These are phyloP conservation scores for Epithele typhae DNA, from an alignment of 768 basidiomycete species.

Conservation along the genomic window DNA sequence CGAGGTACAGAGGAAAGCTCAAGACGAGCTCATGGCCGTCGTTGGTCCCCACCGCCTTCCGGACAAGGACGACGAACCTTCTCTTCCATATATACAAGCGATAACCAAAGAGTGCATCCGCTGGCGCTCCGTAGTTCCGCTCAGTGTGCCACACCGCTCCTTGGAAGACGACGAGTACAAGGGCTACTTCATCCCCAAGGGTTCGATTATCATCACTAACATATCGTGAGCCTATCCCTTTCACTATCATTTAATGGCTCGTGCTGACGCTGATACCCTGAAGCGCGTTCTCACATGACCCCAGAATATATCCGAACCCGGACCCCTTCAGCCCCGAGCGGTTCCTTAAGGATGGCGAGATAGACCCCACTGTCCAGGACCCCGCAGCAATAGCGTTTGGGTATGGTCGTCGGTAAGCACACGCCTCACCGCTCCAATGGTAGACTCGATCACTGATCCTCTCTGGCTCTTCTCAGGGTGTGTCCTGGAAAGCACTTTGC, in stretches of 20 bases:
- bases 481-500: slow-evolving; percentile 25
- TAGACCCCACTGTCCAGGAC: slow-evolving; percentile 9
- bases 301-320: slow-evolving; percentile 9
- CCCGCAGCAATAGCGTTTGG: slow-evolving; percentile 13
- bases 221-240: slow-evolving; percentile 20
- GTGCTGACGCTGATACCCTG: too few species aligned
- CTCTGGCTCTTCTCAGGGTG: slow-evolving; percentile 11
- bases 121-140: slow-evolving; percentile 16
- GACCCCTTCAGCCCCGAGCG: slow-evolving; percentile 15
- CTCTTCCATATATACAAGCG: slow-evolving; percentile 21
- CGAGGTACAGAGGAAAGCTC: slow-evolving; percentile 21
- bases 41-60: slow-evolving; percentile 14
- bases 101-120: slow-evolving; percentile 20
- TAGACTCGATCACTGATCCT: background rate
- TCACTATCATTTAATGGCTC: too few species aligned
- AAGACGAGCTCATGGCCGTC: slow-evolving; percentile 23
- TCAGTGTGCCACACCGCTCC: slow-evolving; percentile 10
- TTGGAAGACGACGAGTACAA: slow-evolving; percentile 25
- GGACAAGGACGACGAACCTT: slow-evolving; percentile 1
- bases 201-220: slow-evolving; percentile 20
- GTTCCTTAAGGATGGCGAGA: slow-evolving; percentile 9
- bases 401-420: slow-evolving; percentile 15
- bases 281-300: slow-evolving; percentile 10
- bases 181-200: slow-evolving; percentile 26
- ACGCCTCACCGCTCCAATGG: background rate